Base-by-base conservation (phyloP, 2,329 filamentous ascomycete species). In the Samsoniella hepiali region DNA sequence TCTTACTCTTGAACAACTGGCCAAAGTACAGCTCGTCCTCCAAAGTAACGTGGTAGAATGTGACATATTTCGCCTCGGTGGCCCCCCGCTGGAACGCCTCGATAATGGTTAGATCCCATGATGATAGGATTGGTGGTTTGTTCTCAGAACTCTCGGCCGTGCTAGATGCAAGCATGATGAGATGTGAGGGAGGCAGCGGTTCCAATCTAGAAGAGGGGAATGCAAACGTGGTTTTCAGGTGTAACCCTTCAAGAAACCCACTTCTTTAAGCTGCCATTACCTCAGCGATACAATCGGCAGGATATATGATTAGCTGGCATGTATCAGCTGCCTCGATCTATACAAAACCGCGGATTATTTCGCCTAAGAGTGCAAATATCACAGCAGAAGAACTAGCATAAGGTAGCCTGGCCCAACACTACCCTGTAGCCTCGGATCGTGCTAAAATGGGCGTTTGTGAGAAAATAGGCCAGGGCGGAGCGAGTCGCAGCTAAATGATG, bases 1-100 rank as follows among this genome's bases (percentile, higher is more conserved):
- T 63, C 44, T 65, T 66, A 2, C 53, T 58, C 32, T 66, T 67
- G 50, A 49, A 62, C n/a, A 57, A 32, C 38, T 67, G 58, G 17
- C 63, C 63, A 58, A 67, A 67, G 58, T 64, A 67, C 32, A 56
- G 38, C 22, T 56, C 53, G 34, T 56, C 53, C 27, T 56, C 34
- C 3, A 34, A 38, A 29, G 53, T 56, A 29, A 56, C 53, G 10
- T 56, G 53, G 34, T 56, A 56, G 34, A 56, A 56, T 17, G 53
- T 56, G 53, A 56, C 53, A 34, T 56, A 56, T 42, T 56, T 56
- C 10, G 53, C 34, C 34, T 38, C 27, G 5, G 34, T 40, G 17
- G 53, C 38, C 6, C 38, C 38, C 8, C 27, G 34, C 10, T 40
- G 34, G 34, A 38, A 56, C 7, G 53, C 53, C 34, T 56, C 53